A percentile compares a stretch with the other conserved stretches of the same genome.
Conservation (phyloP, 2,329 filamentous ascomycete species). For the Venturia effusa region DNA sequence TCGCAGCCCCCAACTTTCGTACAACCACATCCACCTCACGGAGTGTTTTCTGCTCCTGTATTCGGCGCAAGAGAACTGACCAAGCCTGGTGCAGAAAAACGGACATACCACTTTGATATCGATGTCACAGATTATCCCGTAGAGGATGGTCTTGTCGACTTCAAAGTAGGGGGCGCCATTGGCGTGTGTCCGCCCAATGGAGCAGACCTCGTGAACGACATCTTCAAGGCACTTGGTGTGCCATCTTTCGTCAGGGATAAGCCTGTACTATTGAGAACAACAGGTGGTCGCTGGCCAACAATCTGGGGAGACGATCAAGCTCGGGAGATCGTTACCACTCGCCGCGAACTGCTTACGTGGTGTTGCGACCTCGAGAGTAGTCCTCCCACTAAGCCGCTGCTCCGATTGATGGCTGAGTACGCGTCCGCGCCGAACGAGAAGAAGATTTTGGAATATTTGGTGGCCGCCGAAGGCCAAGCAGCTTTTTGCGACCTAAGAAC, state of each 20-base stretch:
- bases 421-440: constrained; percentile 71
- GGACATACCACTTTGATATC: constrained; percentile 94
- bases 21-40: constrained; percentile 86
- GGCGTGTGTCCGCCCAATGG: constrained; percentile 87
- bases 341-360: constrained; percentile 89
- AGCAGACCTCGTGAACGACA: constrained; percentile 62
- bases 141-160: constrained; percentile 67
- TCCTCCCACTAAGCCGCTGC: constrained; percentile 75
- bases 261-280: constrained; percentile 68
- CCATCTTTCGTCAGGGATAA: constrained; percentile 77
- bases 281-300: constrained; percentile 81
- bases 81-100: constrained; percentile 79
- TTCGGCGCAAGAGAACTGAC: constrained; percentile 80
- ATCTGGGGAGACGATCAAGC: constrained; percentile 91
- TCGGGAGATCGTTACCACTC: constrained; percentile 78
- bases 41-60: constrained; percentile 83
- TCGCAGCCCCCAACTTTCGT: constrained; percentile 77
- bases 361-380: constrained; percentile 90
- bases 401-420: constrained; percentile 78
- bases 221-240: constrained; percentile 72
- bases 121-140: constrained; percentile 91
- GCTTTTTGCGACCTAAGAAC: constrained; percentile 89
- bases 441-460: constrained; percentile 78
- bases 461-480: constrained; percentile 81
- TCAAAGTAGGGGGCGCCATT: constrained; percentile 93